phyloP scores from a whole-genome alignment of 2,329 filamentous ascomycete genomes.

The Phyllosticta citribraziliensis region DNA sequence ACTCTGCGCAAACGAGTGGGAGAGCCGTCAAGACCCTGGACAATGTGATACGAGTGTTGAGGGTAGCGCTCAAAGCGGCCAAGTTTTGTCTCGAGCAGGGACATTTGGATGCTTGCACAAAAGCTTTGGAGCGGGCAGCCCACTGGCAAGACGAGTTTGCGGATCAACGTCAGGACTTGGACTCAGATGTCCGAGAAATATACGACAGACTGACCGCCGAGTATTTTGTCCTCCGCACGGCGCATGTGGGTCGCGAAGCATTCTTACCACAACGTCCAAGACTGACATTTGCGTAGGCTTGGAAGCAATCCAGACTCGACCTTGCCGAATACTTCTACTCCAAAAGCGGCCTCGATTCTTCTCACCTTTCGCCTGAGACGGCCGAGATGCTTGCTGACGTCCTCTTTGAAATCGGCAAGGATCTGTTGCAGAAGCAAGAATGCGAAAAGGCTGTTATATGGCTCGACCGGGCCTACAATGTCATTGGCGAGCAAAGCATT shows the following conservation, averaged over 20 bases:
- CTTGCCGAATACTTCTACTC: conserved; percentile 69
- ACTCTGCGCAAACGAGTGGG: conserved; percentile 19
- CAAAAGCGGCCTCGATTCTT: conserved; percentile 46
- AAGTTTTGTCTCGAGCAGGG: conserved; percentile 52
- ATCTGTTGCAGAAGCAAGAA: conserved; percentile 44
- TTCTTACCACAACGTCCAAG: not conserved
- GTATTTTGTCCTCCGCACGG: conserved; percentile 56
- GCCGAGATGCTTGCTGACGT: conserved; percentile 57
- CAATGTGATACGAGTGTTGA: conserved; percentile 47
- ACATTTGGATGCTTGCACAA: conserved; percentile 49
- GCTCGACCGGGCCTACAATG: conserved; percentile 57
- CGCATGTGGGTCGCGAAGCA: conserved; percentile 46
- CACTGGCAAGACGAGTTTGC: conserved; percentile 33
- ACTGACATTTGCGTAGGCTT: conserved; percentile 45
- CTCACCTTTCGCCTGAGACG: conserved; percentile 19
- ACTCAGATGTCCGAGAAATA: conserved; percentile 16
- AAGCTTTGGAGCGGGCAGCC: conserved; percentile 55
- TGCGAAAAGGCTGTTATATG: conserved; percentile 54
- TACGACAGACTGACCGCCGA: conserved; percentile 43
- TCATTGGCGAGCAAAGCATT: conserved; percentile 47
- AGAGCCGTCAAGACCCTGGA: not conserved
- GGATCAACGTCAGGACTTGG: conserved; percentile 15
- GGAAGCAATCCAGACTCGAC: conserved; percentile 62
- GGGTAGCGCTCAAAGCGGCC: conserved; percentile 56
- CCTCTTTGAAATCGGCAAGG: conserved; percentile 62